These are phyloP conservation scores for baker's yeast (Saccharomyces cerevisiae) DNA, from an alignment of 805 yeast genomes.

Conservation along the genomic window DNA sequence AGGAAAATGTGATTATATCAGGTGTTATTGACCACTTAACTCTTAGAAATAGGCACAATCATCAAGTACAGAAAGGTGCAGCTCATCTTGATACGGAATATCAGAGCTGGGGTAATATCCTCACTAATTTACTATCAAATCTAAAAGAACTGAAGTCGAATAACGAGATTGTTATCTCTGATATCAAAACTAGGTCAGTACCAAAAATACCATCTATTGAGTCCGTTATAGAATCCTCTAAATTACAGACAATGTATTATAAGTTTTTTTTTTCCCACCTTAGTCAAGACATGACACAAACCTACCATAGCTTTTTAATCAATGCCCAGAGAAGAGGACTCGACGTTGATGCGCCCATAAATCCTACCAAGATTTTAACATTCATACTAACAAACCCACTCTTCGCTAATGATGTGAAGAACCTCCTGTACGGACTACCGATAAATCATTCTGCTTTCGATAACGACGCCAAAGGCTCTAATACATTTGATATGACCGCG, in stretches of 20 bases:
- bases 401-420: constrained; percentile 36
- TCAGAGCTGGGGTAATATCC: neutral
- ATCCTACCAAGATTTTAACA: constrained; percentile 33
- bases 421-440: constrained; percentile 38
- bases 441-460: constrained; percentile 40
- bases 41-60: constrained; percentile 7
- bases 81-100: neutral
- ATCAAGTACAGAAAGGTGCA: constrained; percentile 2
- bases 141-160: neutral
- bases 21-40: constrained; percentile 54
- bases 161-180: constrained; percentile 35
- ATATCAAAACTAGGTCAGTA: constrained; percentile 52
- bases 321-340: constrained; percentile 42
- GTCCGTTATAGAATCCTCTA: constrained; percentile 42
- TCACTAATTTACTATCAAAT: neutral
- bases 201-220: constrained; percentile 40
- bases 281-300: constrained; percentile 17
- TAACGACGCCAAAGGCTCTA: neutral
- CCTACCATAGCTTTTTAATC: constrained; percentile 37
- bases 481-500: neutral
- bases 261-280: constrained; percentile 39
- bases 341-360: constrained; percentile 42
- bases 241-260: constrained; percentile 56
- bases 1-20: constrained; percentile 41
- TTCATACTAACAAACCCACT: constrained; percentile 34